phyloP scores from a whole-genome alignment of 2,329 filamentous ascomycete species.

The Emmonsiellopsis sp. region DNA sequence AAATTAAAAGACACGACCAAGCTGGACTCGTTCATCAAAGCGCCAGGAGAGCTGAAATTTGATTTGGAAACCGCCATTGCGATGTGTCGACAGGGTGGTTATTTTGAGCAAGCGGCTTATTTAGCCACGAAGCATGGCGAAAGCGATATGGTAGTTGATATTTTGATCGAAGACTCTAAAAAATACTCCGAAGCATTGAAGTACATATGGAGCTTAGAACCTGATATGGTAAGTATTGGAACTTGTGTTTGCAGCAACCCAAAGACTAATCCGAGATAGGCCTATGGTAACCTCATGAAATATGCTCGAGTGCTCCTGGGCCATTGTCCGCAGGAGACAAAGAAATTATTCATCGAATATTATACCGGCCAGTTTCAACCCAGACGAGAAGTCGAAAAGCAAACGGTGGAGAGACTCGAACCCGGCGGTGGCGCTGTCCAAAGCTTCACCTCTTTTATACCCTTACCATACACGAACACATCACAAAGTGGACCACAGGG shows the following conservation, averaged over 20 bases:
- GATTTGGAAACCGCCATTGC: conserved; percentile 93
- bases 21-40: conserved; percentile 92
- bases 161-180: conserved; percentile 90
- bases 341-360: conserved; percentile 84
- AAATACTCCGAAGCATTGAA: conserved; percentile 79
- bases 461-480: conserved; percentile 57
- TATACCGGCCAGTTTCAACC: conserved; percentile 79
- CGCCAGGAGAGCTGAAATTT: conserved; percentile 87
- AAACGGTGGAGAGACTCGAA: conserved; percentile 37
- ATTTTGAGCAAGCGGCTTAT: conserved; percentile 93
- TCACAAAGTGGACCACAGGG: conserved; percentile 23
- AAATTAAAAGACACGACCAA: conserved; percentile 97
- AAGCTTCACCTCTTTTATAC: conserved; percentile 73
- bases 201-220: conserved; percentile 82
- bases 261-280: conserved; percentile 35
- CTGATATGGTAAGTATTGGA: conserved; percentile 52
- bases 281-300: conserved; percentile 85
- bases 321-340: conserved; percentile 72
- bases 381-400: conserved; percentile 46
- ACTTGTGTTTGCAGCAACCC: background rate
- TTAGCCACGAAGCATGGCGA: conserved; percentile 90
- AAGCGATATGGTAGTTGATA: conserved; percentile 87
- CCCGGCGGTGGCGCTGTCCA: conserved; percentile 68
- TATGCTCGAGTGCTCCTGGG: conserved; percentile 86
- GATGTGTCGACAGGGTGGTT: conserved; percentile 95